Base-by-base conservation (phyloP, 2,329 filamentous ascomycete species). In the Colletotrichum godetiae region DNA sequence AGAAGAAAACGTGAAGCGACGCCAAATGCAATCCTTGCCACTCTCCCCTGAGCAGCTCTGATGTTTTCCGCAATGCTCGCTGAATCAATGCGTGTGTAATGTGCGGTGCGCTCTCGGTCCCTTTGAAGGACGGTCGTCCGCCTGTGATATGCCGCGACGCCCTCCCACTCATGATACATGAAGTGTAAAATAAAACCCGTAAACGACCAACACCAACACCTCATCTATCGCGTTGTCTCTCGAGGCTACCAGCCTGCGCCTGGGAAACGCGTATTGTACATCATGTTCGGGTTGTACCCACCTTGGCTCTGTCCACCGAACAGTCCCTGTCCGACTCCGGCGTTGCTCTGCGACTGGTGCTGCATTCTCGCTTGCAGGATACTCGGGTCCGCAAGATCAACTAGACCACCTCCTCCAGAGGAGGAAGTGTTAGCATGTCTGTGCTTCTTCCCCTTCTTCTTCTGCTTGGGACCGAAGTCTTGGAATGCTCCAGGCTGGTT, bases 341-440 rank as follows among this genome's bases (percentile, higher is more conserved):
- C 91, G 89, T 92, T 93, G 87, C 92, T 93, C 87, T 93, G 92
- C 80, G 92, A 89, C 87, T 93, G 91, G 88, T 97, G 94, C 86
- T 97, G 95, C 90, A 97, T 93, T 90, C 95, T 94, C 86, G 95
- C 95, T 89, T 98, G 95, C 90, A 98, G 92, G 91, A 98, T 98
- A 91, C 95, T 98, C 90, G 96, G 96, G 95, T 98, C 95, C 90
- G 94, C 95, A 95, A 98, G 95, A 97, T 98, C 95, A 89, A 97
- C 95, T 96, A 98, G 92, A 89, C 94, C 95, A 94, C 95, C 94
- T 92, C 95, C 95, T 89, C 94, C 94, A 92, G 95, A 97, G 92
- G 96, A 98, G 94, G 95, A 98, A 96, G 96, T 98, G 95, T 98
- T 98, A 97, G 95, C 96, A 93, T 98, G 95, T 92, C 95, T 97